Base-by-base conservation (phyloP, 257 asterid genomes). In the Parsonsia alboflavescens region DNA sequence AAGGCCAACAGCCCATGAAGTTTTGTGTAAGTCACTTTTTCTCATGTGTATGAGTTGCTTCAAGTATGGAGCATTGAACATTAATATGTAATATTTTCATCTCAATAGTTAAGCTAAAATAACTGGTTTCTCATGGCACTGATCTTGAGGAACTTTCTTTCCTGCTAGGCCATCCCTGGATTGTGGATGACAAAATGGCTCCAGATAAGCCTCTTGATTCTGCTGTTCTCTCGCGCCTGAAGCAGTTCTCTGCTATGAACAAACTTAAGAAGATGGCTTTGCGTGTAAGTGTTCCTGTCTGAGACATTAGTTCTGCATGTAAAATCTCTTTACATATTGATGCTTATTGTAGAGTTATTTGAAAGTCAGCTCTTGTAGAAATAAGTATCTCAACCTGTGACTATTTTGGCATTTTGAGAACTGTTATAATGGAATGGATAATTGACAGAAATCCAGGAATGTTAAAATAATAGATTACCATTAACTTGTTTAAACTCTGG, bases 141-240 rank as follows among this genome's bases (percentile, higher is more conserved):
- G 68, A 46, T 50, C 48, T 7, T 19, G 42, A 56, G 72, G n/a
- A 39, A 30, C 53, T 16, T 77, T 63, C 58, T 70, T 73, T 78
- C 28, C 67, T 48, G n/a, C n/a, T 80, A 93, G 98, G 97, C 76
- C 97, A 93, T 82, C 97, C 97, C 42, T 93, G 98, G 98, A 89
- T 93, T 76, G 86, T 91, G 73, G 98, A 91, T 80, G 98, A 93
- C 88, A 87, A 85, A 76, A 80, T 87, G 83, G 97, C 97, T 73
- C 97, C 98, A 45, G 97, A 93, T 85, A 93, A 88, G 83, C 98
- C 98, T 80, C 97, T 93, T 42, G 96, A 93, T 83, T 93, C 98
- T 81, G 98, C 97, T 46, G 98, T 93, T 78, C 78, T 93, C 26
- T 91, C 98, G 16, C 98, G 98, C 73, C 90, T 93, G 78, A 93